Conservation (phyloP, 2,329 filamentous ascomycete genomes). For the Thielaviopsis musarum region DNA sequence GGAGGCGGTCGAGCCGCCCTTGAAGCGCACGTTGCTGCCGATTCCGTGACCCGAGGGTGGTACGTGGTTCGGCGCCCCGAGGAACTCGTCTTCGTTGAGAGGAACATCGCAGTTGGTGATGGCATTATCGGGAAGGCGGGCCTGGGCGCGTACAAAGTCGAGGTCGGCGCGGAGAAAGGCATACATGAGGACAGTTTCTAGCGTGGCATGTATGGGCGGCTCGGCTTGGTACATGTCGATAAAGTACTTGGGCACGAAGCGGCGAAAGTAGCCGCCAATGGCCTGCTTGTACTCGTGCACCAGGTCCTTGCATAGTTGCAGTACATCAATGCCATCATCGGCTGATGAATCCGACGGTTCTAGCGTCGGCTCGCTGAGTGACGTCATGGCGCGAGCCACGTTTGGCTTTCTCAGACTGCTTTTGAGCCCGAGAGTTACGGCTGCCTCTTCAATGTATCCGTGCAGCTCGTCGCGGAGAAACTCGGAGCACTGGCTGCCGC, state of each 20-base stretch:
- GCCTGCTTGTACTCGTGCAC: constrained; percentile 64
- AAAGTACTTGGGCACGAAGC: constrained; percentile 75
- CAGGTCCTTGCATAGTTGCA: constrained; percentile 52
- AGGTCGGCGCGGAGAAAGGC: constrained; percentile 88
- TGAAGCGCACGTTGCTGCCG: constrained; percentile 63
- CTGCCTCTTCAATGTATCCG: constrained; percentile 72
- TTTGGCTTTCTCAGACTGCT: constrained; percentile 32
- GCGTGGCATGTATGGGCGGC: constrained; percentile 12
- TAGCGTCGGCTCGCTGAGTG: not conserved
- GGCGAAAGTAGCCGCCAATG: constrained; percentile 85
- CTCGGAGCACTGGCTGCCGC: constrained; percentile 71
- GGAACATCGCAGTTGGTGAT: constrained; percentile 55
- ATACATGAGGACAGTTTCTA: constrained; percentile 51
- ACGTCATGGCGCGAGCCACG: not conserved
- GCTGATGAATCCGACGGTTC: not conserved
- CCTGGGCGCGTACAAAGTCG: constrained; percentile 84
- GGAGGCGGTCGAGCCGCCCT: constrained; percentile 84
- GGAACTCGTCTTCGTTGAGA: constrained; percentile 69
- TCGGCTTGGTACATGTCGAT: constrained; percentile 16
- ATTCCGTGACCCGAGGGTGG: constrained; percentile 45
- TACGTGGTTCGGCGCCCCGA: constrained; percentile 41
- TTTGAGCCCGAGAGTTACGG: constrained; percentile 56
- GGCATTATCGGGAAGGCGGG: constrained; percentile 62
- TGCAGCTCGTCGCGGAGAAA: constrained; percentile 77
- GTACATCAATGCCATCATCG: constrained; percentile 18